phyloP scores from a whole-genome alignment of 352 stramenopile genomes.

The Phytophthora sp. region DNA sequence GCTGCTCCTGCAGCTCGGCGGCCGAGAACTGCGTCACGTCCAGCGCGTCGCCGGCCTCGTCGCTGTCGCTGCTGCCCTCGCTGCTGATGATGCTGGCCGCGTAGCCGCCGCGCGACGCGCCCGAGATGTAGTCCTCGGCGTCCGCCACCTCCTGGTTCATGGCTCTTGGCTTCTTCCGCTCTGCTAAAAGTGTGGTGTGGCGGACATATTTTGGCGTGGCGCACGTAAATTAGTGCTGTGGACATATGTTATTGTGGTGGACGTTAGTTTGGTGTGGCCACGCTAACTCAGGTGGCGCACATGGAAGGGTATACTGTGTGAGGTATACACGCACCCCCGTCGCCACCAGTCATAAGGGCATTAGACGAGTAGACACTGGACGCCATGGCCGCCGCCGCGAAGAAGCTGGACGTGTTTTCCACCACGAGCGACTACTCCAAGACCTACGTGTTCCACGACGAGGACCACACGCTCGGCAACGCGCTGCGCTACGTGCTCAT shows the following conservation, averaged over 20 bases:
- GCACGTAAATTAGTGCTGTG: no score
- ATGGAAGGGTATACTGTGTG: no score
- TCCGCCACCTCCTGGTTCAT: constrained; percentile 26
- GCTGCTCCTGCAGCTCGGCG: constrained; percentile 32
- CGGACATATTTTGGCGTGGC: no score
- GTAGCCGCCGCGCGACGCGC: constrained; percentile 27
- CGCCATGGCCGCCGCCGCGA: constrained; percentile 38
- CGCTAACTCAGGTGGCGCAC: no score
- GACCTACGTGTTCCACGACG: constrained; percentile 89
- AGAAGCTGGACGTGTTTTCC: constrained; percentile 86
- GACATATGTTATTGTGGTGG: no score
- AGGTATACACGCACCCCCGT: no score
- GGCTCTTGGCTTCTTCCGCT: constrained; percentile 3
- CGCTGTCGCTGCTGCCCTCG: constrained; percentile 32
- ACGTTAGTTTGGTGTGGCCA: no score
- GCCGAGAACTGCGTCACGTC: constrained; percentile 35
- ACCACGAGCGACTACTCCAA: constrained; percentile 84
- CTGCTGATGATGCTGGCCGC: constrained; percentile 35
- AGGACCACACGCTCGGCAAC: constrained; percentile 93
- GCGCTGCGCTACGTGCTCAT: constrained; percentile 93
- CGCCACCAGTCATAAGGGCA: constrained; percentile 23
- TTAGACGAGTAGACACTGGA: background rate
- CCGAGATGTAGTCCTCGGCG: constrained; percentile 31
- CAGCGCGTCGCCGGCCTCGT: constrained; percentile 16
- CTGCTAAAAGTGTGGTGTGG: no score